Conservation (phyloP, 441 rosid species). For the Euphorbia celastroides region DNA sequence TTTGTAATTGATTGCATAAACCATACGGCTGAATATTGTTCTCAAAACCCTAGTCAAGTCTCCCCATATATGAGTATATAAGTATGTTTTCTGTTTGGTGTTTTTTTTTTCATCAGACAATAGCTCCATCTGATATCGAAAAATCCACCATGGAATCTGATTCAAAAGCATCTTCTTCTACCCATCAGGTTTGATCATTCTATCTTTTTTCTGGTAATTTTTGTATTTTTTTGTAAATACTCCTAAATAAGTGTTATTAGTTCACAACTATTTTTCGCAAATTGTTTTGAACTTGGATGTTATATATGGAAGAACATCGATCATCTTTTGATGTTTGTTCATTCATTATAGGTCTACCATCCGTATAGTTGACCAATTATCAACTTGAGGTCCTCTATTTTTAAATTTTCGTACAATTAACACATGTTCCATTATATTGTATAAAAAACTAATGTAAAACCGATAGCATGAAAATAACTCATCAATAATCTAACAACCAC, state of each 20-base stretch:
- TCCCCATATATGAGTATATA: not conserved
- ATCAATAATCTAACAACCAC: not conserved
- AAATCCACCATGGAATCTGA: slow-evolving; percentile 26
- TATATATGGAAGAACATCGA: too few species aligned
- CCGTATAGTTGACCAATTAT: not conserved
- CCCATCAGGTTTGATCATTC: slow-evolving; percentile 27
- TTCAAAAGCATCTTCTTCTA: slow-evolving; percentile 31
- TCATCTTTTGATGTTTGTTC: not conserved
- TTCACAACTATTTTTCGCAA: too few species aligned
- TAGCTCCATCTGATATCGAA: slow-evolving; percentile 8
- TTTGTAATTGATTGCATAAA: not conserved
- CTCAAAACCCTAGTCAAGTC: not conserved
- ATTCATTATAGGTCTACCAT: not conserved
- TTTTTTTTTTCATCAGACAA: slow-evolving; percentile 21
- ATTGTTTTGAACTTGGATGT: too few species aligned
- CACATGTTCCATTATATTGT: not conserved
- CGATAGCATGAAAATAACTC: too few species aligned
- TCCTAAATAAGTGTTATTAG: too few species aligned
- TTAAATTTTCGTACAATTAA: not conserved
- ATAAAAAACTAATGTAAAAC: too few species aligned
- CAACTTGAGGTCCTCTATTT: not conserved
- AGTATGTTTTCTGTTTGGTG: not conserved
- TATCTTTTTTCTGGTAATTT: not conserved
- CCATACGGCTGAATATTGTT: not conserved
- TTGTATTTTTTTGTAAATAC: too few species aligned